Conservation (phyloP, 345 rosid genomes). For the Angophora floribunda region DNA sequence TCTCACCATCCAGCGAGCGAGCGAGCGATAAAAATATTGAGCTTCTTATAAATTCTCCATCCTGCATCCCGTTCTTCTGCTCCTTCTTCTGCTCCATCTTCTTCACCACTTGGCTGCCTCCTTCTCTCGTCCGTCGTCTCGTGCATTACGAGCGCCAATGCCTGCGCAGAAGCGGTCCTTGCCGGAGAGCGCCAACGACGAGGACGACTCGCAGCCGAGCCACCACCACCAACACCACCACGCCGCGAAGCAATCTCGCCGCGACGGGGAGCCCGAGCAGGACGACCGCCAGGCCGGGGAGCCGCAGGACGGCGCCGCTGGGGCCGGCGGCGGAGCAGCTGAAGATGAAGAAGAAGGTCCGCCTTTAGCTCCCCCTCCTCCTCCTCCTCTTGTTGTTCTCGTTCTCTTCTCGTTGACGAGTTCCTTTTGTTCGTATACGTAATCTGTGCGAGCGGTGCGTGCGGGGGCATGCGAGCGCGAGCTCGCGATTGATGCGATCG, state of each 20-base stretch:
- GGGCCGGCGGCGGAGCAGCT: conserved; percentile 14
- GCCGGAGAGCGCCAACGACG: conserved; percentile 34
- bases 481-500: neutral
- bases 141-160: conserved; percentile 28
- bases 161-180: conserved; percentile 69
- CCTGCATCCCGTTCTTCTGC: neutral
- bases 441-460: neutral
- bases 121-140: neutral
- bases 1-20: no score
- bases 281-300: conserved; percentile 8
- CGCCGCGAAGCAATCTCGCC: conserved; percentile 13
- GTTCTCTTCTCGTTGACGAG: neutral
- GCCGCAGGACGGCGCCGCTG: conserved; percentile 14
- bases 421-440: neutral
- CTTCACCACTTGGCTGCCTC: neutral
- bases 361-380: neutral
- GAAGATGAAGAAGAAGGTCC: conserved; percentile 14
- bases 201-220: conserved; percentile 7
- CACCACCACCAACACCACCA: neutral
- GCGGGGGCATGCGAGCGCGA: neutral
- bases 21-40: neutral
- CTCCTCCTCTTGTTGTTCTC: neutral
- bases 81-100: neutral
- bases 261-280: conserved; percentile 9
- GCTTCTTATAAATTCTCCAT: neutral